phyloP scores from a whole-genome alignment of 2,329 filamentous ascomycete species.

The Pezicula rhizophila region DNA sequence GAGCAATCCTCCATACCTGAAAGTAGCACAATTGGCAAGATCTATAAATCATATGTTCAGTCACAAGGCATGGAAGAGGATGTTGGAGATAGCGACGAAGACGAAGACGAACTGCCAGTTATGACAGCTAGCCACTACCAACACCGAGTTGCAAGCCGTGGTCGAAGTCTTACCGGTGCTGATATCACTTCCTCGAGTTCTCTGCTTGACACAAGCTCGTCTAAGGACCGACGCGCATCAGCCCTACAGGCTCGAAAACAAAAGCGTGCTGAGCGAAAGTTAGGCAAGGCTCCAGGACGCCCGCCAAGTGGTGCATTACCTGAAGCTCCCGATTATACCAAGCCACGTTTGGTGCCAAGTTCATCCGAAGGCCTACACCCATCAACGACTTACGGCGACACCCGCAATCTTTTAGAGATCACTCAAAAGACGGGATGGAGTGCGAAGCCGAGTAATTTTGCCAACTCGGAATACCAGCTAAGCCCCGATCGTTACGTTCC shows the following conservation, averaged over 20 bases:
- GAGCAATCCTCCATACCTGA: slow-evolving; percentile 10
- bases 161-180: no score
- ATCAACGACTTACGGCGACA: slow-evolving; percentile 16
- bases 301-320: slow-evolving; percentile 9
- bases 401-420: slow-evolving; percentile 15
- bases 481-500: background rate
- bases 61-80: slow-evolving; percentile 3
- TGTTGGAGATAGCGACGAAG: background rate
- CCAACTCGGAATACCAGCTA: no score
- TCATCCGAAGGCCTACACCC: slow-evolving; percentile 6
- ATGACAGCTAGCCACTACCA: background rate
- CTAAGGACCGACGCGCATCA: background rate
- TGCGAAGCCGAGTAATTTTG: background rate
- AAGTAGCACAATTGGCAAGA: slow-evolving; percentile 24
- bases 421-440: slow-evolving; percentile 3
- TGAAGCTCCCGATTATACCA: slow-evolving; percentile 1
- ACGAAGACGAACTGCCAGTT: background rate
- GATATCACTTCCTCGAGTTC: no score
- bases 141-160: no score
- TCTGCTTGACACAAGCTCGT: no score
- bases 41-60: slow-evolving; percentile 19
- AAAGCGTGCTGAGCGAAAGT: slow-evolving; percentile 4
- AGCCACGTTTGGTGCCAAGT: slow-evolving; percentile 2
- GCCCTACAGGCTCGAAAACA: slow-evolving; percentile 9
- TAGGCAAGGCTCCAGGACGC: slow-evolving; percentile 1